Base-by-base conservation (phyloP, 225 moss, liverwort and hornwort genomes). In the Thuidium tamariscinum region DNA sequence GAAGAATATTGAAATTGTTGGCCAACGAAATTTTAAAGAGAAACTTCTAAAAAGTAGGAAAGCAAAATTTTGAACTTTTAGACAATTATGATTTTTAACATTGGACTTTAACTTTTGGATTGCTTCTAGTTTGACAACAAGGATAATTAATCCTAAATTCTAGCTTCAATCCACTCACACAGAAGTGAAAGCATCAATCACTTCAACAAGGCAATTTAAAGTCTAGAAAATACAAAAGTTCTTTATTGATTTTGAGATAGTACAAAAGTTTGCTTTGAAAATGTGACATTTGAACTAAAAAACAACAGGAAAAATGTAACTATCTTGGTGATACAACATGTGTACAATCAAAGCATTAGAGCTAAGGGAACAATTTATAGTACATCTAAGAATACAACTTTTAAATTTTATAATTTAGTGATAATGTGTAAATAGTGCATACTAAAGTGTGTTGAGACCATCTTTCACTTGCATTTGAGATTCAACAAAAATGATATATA, bases 31-130 rank as follows among this genome's bases (percentile, higher is more conserved):
- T 1, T 16, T 27, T 42, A 0, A 16, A 0, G 5, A 70, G 5
- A 42, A 1, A 16, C 10, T 44, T 29, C 0, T 16, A 1, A 71
- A 42, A 27, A 70, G 16, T 0, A 3, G 0, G 3, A 42, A 14
- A 27, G 16, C 1, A 2, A 70, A 27, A 2, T 16, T 16, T 70
- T 0, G 8, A 1, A 27, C 16, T 10, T 16, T 0, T 16, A 0
- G 1, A 16, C 27, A 27, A 5, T 27, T 9, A 16, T 27, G 27
- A n/a, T n/a, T n/a, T 70, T 16, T 16, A 42, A 5, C 5, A 41
- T 26, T 26, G 2, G 5, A 22, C 22, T 37, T 68, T 41, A 41
- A 69, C 5, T 26, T 26, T 68, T 26, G 8, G 2, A 15, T 16
- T 44, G 10, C 10, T 29, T 44, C 1, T 16, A 44, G 3, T 29